phyloP scores from a whole-genome alignment of 176 grass and related monocot species.

The Oryza coarctata region DNA sequence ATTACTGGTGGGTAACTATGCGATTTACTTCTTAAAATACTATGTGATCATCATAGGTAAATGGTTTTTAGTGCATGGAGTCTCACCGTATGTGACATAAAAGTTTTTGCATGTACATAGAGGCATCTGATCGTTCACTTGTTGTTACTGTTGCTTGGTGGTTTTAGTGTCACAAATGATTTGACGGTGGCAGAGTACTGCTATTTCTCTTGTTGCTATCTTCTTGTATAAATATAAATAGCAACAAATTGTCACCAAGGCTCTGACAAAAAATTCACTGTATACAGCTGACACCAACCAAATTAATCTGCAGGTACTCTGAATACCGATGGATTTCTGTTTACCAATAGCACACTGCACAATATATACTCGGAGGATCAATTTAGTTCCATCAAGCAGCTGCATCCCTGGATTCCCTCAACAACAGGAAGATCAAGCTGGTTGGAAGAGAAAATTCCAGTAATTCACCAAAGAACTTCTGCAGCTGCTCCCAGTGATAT shows the following conservation, averaged over 20 bases:
- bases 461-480: slow-evolving; percentile 24
- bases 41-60: background rate
- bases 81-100: background rate
- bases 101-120: background rate
- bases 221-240: background rate
- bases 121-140: background rate
- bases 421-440: background rate
- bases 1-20: background rate
- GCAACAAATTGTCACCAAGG: background rate
- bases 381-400: slow-evolving; percentile 12
- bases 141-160: background rate
- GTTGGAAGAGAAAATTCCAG: slow-evolving; percentile 32
- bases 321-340: slow-evolving; percentile 27
- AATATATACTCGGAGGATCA: slow-evolving; percentile 11
- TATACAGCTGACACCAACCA: background rate
- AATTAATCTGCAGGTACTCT: slow-evolving; percentile 19
- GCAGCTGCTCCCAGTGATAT: slow-evolving; percentile 26
- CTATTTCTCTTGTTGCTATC: background rate
- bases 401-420: slow-evolving; percentile 6
- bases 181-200: background rate
- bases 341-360: background rate
- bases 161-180: background rate
- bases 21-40: background rate
- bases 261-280: background rate
- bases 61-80: background rate